Evolutionary conservation across 1,284 basidiomycete genomes (phyloP), one percentile per base, ranked within the genome.

Genomic region (Agroathelia rolfsii): DNA sequence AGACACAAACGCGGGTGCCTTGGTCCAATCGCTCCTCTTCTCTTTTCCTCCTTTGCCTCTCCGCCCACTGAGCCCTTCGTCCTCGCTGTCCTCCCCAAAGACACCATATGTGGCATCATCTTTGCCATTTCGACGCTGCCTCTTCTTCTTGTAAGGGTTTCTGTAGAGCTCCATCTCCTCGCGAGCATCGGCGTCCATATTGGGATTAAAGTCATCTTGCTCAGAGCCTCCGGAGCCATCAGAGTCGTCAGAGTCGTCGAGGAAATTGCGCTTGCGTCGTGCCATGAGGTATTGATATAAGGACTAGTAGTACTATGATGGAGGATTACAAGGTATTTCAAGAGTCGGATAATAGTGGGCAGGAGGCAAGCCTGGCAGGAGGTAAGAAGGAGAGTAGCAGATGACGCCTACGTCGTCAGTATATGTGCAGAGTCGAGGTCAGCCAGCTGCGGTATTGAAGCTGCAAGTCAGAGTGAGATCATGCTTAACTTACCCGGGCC

Each of bases 81-180:
- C 76, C 23, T 83, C 79, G 36, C 77, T 79, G 28, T 76, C 69
- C 1, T 80, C 75, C 0, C 66, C 86, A 58, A 90, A 93, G 0
- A 89, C 64, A 3, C 90, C 90, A 48, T 93, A 90, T 36, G 83
- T 67, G 1, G 80, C 80, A 36, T 79, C 74, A 22, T 84, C 80
- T 52, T 82, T 86, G 17, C 72, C 76, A 37, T 72, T 63, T 49
- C 64, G 76, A 32, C 72, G 64, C 34, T 69, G 62, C 36, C 73
- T 69, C 46, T 81, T 85, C 38, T 69, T 62, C 39, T 74, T 67
- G 56, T 85, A 84, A 4, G 85, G 84, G 43, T 89, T 72, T 52
- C 81, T 70, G 52, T 89, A 88, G 14, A 90, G 68, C 20, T 70
- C 71, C 23, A 80, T 75, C 50, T 90, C 88, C 12, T 77, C 87